Conservation (phyloP, 805 yeast species). For the Myxozyma lipomycoides region DNA sequence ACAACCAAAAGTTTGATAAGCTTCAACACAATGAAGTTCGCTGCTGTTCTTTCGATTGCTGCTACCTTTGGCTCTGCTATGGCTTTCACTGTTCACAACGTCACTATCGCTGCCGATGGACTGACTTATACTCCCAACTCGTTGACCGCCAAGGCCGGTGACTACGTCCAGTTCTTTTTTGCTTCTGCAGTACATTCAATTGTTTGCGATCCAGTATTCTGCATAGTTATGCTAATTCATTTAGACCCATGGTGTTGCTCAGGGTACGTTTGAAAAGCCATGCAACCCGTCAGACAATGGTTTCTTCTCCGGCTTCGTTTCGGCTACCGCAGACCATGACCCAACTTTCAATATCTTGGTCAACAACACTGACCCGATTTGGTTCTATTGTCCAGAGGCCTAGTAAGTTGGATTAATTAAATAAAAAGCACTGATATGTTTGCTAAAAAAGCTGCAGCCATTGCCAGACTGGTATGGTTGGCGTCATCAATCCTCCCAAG, state of each 20-base stretch:
- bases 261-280: conserved; percentile 27
- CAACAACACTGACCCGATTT: conserved; percentile 28
- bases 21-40: neutral
- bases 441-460: conserved; percentile 22
- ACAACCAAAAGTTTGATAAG: too few species aligned
- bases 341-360: conserved; percentile 25
- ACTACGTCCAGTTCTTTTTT: conserved; percentile 26
- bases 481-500: conserved; percentile 29
- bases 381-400: conserved; percentile 32
- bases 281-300: conserved; percentile 23
- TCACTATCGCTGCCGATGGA: conserved; percentile 13
- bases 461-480: conserved; percentile 31
- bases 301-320: conserved; percentile 28
- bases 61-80: conserved; percentile 1
- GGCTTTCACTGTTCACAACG: conserved; percentile 17
- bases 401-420: too few species aligned
- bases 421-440: neutral
- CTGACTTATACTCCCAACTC: conserved; percentile 23
- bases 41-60: neutral
- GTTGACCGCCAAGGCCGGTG: conserved; percentile 29
- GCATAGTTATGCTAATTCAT: neutral
- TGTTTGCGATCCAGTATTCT: neutral
- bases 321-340: conserved; percentile 3
- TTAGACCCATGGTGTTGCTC: conserved; percentile 30
- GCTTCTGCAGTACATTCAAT: neutral